Evolutionary conservation across 2,329 filamentous ascomycete genomes (phyloP).

Genomic region (Microdochium bolleyi): DNA sequence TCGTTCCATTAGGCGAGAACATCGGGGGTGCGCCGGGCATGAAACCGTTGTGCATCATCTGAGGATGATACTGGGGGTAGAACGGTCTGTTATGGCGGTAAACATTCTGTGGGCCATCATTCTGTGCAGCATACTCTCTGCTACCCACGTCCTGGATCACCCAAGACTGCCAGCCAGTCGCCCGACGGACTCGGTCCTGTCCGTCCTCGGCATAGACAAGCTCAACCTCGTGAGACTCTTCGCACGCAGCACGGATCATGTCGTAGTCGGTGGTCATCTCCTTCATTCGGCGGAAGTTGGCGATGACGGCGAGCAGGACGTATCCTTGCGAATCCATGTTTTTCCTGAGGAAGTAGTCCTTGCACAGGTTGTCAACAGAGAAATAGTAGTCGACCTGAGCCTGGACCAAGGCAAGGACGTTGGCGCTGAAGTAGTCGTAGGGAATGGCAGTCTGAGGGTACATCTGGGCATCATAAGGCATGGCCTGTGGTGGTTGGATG

Average conservation of each 20-base stretch:
- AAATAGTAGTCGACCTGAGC: slow-evolving; percentile 84
- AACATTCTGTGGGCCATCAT: slow-evolving; percentile 51
- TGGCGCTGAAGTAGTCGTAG: slow-evolving; percentile 45
- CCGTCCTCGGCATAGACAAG: slow-evolving; percentile 68
- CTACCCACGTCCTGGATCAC: slow-evolving; percentile 37
- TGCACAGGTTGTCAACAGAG: slow-evolving; percentile 89
- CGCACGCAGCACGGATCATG: slow-evolving; percentile 66
- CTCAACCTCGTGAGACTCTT: slow-evolving; percentile 66
- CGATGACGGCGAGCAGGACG: slow-evolving; percentile 71
- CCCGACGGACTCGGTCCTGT: slow-evolving; percentile 67
- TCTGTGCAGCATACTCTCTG: slow-evolving; percentile 48
- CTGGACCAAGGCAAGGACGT: slow-evolving; percentile 25
- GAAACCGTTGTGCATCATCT: slow-evolving; percentile 15
- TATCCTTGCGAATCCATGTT: slow-evolving; percentile 96
- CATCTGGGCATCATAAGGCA: slow-evolving; percentile 49
- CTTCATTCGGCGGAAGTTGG: slow-evolving; percentile 80
- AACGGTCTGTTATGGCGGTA: slow-evolving; percentile 17
- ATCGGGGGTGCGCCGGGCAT: slow-evolving; percentile 12
- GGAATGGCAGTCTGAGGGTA: slow-evolving; percentile 50
- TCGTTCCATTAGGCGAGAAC: slow-evolving; percentile 18
- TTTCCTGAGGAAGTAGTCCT: slow-evolving; percentile 79
- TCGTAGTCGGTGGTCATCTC: slow-evolving; percentile 64
- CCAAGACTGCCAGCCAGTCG: slow-evolving; percentile 73
- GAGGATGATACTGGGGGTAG: slow-evolving; percentile 11
- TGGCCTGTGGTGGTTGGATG: slow-evolving; percentile 37